phyloP scores from a whole-genome alignment of 306 rosid genomes.

The Cyamopsis tetragonoloba region DNA sequence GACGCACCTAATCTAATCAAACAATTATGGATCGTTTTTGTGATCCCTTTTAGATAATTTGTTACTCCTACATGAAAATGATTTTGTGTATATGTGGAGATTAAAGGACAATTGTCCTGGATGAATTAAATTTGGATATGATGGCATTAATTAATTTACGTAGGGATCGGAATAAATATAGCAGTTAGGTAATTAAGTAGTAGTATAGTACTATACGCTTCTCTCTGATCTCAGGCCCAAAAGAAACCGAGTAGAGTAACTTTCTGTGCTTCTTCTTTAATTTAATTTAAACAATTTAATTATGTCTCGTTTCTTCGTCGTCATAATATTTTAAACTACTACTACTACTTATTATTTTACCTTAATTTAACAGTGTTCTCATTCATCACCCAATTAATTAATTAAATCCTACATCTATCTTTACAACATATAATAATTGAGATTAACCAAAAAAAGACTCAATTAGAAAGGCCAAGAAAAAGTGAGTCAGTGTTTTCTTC shows the following conservation, averaged over 20 bases:
- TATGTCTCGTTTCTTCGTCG: not conserved
- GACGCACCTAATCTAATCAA: too few species aligned
- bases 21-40: too few species aligned
- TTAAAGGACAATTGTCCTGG: not conserved
- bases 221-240: not conserved
- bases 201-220: too few species aligned
- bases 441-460: not conserved
- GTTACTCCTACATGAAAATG: too few species aligned
- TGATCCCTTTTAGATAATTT: too few species aligned
- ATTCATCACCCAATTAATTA: too few species aligned
- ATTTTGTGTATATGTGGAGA: too few species aligned
- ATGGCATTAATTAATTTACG: not conserved
- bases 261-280: not conserved
- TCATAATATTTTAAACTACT: not conserved
- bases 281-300: not conserved
- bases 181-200: not conserved
- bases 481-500: not conserved
- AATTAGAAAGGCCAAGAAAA: constrained; percentile 5
- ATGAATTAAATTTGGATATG: not conserved
- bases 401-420: not conserved
- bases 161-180: not conserved
- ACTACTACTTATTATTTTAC: too few species aligned
- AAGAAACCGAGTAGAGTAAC: not conserved
- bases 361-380: too few species aligned
- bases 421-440: not conserved